phyloP scores from a whole-genome alignment of 2,329 filamentous ascomycete species.

The Diaporthe aspalathi region DNA sequence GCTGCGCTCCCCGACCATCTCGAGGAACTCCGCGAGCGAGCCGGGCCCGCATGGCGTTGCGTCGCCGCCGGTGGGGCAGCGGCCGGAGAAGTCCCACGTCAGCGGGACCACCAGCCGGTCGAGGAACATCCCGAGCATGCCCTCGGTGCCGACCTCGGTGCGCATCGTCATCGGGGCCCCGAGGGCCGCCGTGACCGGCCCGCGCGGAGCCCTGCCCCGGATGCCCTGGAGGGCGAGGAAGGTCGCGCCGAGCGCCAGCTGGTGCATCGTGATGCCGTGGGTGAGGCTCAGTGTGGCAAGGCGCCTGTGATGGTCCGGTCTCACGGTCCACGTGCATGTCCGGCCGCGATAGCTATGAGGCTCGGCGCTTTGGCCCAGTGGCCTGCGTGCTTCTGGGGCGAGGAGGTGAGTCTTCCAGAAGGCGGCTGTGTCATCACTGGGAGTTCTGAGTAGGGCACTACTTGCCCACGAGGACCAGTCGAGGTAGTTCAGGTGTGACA shows the following conservation, averaged over 20 bases:
- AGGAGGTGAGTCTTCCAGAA: background rate
- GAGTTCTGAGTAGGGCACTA: background rate
- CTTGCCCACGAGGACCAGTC: conserved; percentile 5
- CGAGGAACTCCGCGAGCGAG: background rate
- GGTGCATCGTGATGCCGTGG: conserved; percentile 9
- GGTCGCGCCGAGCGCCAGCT: background rate
- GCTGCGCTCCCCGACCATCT: conserved; percentile 6
- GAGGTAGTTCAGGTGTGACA: background rate
- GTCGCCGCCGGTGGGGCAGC: background rate
- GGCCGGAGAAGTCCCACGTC: background rate
- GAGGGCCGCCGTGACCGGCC: background rate
- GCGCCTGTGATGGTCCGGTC: background rate
- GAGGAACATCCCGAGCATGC: conserved; percentile 6
- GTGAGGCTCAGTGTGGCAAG: background rate
- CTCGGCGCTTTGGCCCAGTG: background rate
- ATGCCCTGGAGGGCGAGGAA: background rate
- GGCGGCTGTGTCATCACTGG: background rate
- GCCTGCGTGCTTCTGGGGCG: background rate
- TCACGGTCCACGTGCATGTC: background rate
- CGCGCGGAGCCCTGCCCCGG: background rate
- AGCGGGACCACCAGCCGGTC: background rate
- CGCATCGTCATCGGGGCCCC: conserved; percentile 8
- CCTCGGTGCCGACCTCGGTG: conserved; percentile 11
- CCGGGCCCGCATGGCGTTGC: background rate
- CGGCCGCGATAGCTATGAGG: conserved; percentile 1